Base-by-base conservation (phyloP, 352 stramenopile genomes). In the Globisporangium parvum region DNA sequence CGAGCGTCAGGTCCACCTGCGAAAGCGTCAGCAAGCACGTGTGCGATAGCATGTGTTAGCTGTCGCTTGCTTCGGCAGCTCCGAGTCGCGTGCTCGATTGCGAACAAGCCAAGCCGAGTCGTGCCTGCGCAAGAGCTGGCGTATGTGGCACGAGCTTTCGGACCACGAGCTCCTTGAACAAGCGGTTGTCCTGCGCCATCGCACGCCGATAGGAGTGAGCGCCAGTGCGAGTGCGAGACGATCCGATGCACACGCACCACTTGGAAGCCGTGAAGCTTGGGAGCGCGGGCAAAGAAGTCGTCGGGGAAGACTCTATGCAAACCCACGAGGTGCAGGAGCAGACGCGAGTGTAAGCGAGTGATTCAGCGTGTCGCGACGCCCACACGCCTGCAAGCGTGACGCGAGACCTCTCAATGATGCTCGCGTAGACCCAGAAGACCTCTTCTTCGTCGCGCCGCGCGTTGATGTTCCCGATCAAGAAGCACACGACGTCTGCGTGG, bases 241-340 rank as follows among this genome's bases (percentile, higher is more conserved):
- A 53, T 31, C 11, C 12, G 21, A n/a, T 52, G 42, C 12, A 33
- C 5, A 20, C 65, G 39, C 50, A 88, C 80, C 47, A 91, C 72
- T 62, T 91, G 77, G 63, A 91, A 88, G 3, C 80, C 80, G 50
- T 91, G 74, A 3, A 91, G 63, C 56, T 87, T 86, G 6, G 80
- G 80, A 1, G 58, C 58, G 18, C 80, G 69, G 20, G 78, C 77
- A 44, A 91, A 91, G 48, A 87, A 91, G 31, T 91, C 80, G 1
- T 82, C 75, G 1, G 80, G 77, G 40, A 91, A 88, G 20, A 88
- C 68, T 48, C 77, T 88, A 26, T 12, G 10, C 6, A 21, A 26
- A 21, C 6, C 8, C 11, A 41, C 14, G 20, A 12, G 26, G n/a
- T 9, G 18, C 14, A 17, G 31, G 8, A 12, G 26, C 21, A n/a